Evolutionary conservation across 331 rosid species (phyloP).

Genomic region (Stylosanthes scabra): DNA sequence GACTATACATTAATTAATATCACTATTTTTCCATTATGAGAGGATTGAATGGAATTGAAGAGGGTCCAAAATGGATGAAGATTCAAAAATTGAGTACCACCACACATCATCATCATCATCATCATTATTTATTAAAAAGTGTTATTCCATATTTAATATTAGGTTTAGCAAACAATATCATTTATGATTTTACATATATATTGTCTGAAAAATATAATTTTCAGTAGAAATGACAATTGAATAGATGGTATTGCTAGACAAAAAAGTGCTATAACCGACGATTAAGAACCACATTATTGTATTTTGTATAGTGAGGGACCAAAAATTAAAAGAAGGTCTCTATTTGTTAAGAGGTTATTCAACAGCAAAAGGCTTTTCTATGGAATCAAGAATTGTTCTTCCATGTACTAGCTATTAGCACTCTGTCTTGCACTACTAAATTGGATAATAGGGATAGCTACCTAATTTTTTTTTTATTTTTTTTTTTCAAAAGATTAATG

Average conservation of each 20-base stretch:
- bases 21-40: background rate
- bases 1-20: background rate
- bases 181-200: constrained; percentile 1
- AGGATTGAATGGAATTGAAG: background rate
- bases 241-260: constrained; percentile 13
- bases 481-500: constrained; percentile 24
- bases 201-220: constrained; percentile 30
- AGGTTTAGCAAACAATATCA: constrained; percentile 30
- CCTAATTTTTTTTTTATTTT: background rate
- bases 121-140: constrained; percentile 13
- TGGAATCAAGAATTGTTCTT: background rate
- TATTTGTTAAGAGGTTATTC: constrained; percentile 15
- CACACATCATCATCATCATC: constrained; percentile 6
- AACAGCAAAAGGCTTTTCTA: constrained; percentile 24
- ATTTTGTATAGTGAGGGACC: constrained; percentile 28
- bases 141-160: constrained; percentile 14
- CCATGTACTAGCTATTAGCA: background rate
- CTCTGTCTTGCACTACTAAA: constrained; percentile 42
- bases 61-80: background rate
- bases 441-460: background rate
- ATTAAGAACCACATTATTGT: constrained; percentile 35
- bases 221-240: constrained; percentile 32
- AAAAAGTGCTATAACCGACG: constrained; percentile 26
- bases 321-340: constrained; percentile 27
- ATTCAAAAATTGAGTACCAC: constrained; percentile 23